Evolutionary conservation across 2,329 filamentous ascomycete species (phyloP).

Genomic region (Colletotrichum plurivorum): DNA sequence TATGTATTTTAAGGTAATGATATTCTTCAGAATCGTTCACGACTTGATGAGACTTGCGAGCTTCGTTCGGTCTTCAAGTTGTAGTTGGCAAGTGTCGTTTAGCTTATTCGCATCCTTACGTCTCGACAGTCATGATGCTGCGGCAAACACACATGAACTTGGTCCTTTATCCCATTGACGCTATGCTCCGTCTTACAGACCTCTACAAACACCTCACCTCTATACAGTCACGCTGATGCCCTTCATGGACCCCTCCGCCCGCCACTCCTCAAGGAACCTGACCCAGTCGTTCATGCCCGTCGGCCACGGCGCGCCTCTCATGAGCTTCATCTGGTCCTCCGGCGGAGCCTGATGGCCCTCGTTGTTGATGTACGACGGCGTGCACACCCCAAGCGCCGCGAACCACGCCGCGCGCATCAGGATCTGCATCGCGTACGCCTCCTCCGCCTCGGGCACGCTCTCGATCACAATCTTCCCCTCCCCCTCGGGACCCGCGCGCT

Average conservation of each 20-base stretch:
- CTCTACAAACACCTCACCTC: background rate
- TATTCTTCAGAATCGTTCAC: no score
- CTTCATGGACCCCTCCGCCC: conserved; percentile 48
- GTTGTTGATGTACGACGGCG: conserved; percentile 67
- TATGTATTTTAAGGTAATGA: no score
- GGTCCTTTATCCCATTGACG: no score
- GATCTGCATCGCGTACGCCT: conserved; percentile 60
- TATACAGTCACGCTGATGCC: conserved; percentile 32
- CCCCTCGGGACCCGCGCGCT: conserved; percentile 40
- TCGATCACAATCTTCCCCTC: conserved; percentile 53
- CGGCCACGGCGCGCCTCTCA: conserved; percentile 48
- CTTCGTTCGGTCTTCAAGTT: no score
- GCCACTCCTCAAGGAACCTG: conserved; percentile 46
- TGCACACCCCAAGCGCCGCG: conserved; percentile 61
- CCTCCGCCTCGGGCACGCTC: conserved; percentile 59
- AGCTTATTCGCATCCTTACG: no score
- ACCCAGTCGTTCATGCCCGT: conserved; percentile 51
- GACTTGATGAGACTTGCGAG: no score
- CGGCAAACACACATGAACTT: no score
- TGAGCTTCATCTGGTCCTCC: conserved; percentile 50
- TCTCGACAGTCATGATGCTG: no score
- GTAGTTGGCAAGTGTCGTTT: no score
- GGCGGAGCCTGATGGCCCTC: conserved; percentile 54
- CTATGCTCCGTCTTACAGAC: no score
- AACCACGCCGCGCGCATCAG: conserved; percentile 56